Percentiles rank a stretch among this genome's conserved stretches.
Conservation (phyloP, 1,284 basidiomycete species). For the Afroboletus lepidellus region DNA sequence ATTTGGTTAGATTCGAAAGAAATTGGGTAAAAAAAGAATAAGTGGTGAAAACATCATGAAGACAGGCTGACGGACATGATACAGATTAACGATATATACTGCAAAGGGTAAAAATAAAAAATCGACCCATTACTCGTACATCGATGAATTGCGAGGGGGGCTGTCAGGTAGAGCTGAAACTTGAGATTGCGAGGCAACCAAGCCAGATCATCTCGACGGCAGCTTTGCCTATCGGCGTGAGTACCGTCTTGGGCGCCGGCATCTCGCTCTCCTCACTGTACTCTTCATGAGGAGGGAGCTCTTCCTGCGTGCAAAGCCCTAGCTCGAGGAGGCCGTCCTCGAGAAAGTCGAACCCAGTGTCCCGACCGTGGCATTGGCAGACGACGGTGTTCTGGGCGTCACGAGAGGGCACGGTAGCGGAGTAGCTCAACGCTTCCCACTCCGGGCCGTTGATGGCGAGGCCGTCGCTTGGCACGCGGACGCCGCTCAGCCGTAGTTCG, state of each 20-base stretch:
- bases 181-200: slow-evolving; percentile 72
- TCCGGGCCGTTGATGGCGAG: slow-evolving; percentile 62
- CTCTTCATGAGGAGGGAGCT: slow-evolving; percentile 6
- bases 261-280: slow-evolving; percentile 34
- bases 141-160: background rate
- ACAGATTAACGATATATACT: slow-evolving; percentile 2
- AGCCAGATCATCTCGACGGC: slow-evolving; percentile 82
- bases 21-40: slow-evolving; percentile 3
- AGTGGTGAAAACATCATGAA: background rate
- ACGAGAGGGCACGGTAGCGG: slow-evolving; percentile 1
- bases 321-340: slow-evolving; percentile 68
- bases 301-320: slow-evolving; percentile 49
- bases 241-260: slow-evolving; percentile 28
- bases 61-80: background rate
- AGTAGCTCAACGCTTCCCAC: slow-evolving; percentile 47
- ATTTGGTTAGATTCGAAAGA: background rate
- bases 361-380: slow-evolving; percentile 60
- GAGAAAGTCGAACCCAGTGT: slow-evolving; percentile 64
- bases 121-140: slow-evolving; percentile 16
- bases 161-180: slow-evolving; percentile 45
- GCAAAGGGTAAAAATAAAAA: slow-evolving; percentile 1
- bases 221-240: slow-evolving; percentile 73
- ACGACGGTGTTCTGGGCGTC: slow-evolving; percentile 44
- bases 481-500: slow-evolving; percentile 66
- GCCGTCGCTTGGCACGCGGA: slow-evolving; percentile 70